phyloP scores from a whole-genome alignment of 352 stramenopile species.

The Phytopythium chamaehyphon region DNA sequence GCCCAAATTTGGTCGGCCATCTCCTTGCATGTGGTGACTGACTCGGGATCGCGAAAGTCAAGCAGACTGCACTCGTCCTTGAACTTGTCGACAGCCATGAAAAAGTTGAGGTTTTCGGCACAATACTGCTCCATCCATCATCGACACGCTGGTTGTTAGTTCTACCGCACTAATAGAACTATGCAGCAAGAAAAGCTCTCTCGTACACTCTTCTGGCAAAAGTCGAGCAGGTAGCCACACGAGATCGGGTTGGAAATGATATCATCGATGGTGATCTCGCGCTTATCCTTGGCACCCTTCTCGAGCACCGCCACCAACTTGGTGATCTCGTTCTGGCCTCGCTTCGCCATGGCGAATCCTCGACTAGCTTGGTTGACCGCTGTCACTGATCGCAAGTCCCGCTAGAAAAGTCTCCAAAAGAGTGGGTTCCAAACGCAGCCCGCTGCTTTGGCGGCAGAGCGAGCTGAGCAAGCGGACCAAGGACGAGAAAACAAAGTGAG shows the following conservation, averaged over 20 bases:
- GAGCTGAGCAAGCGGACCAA: not conserved
- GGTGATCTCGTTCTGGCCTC: conserved; percentile 64
- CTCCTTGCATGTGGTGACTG: conserved; percentile 74
- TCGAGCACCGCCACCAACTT: conserved; percentile 64
- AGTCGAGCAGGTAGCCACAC: conserved; percentile 80
- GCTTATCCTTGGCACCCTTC: conserved; percentile 65
- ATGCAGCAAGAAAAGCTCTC: not conserved
- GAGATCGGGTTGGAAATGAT: conserved; percentile 86
- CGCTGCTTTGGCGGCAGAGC: too few species aligned
- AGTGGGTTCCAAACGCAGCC: too few species aligned
- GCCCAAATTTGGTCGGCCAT: conserved; percentile 84
- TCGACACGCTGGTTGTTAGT: not conserved
- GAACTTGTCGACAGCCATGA: conserved; percentile 86
- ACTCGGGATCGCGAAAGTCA: conserved; percentile 77
- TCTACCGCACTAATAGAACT: not conserved
- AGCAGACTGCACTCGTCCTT: conserved; percentile 77
- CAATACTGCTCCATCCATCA: conserved; percentile 43
- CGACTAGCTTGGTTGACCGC: not conserved
- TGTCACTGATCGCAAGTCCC: too few species aligned
- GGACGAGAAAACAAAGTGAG: conserved; percentile 8
- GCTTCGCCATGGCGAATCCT: conserved; percentile 43
- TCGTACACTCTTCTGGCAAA: conserved; percentile 82
- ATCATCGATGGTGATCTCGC: conserved; percentile 79
- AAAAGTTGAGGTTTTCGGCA: conserved; percentile 84
- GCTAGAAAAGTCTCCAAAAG: too few species aligned